These are phyloP conservation scores for Helicocarpus griseus DNA, from an alignment of 2,329 filamentous ascomycete species.

Conservation along the genomic window DNA sequence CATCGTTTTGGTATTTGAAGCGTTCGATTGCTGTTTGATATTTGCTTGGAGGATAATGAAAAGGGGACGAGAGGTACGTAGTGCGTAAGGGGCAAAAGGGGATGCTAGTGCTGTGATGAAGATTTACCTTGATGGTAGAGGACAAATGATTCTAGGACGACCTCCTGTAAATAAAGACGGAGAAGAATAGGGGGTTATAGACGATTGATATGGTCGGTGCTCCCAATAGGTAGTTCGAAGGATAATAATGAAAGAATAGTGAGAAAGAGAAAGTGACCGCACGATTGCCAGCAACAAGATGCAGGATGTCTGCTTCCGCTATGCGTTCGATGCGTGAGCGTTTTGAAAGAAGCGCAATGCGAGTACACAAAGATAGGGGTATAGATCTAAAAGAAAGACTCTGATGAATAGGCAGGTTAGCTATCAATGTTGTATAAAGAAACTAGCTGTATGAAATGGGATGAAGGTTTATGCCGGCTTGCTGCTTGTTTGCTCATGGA, in stretches of 20 bases:
- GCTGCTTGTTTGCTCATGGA: background rate
- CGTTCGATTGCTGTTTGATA: background rate
- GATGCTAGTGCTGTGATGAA: background rate
- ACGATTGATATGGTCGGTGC: background rate
- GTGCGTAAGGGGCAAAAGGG: background rate
- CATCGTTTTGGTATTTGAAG: slow-evolving; percentile 8
- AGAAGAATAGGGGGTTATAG: background rate
- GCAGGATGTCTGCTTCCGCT: background rate
- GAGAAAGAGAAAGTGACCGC: no score
- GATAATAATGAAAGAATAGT: background rate
- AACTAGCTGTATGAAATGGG: background rate
- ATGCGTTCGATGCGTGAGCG: background rate
- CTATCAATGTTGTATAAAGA: background rate
- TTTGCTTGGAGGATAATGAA: background rate
- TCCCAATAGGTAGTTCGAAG: no score
- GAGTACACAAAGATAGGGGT: background rate
- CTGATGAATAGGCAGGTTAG: background rate
- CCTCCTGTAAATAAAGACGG: background rate
- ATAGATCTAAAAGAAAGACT: background rate
- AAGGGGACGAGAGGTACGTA: background rate
- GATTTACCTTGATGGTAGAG: slow-evolving; percentile 1
- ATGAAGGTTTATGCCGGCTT: background rate
- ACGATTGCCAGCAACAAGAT: background rate
- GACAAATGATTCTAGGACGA: background rate
- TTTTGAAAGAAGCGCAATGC: background rate